Percentiles rank a stretch among this genome's conserved stretches.
Conservation (phyloP, 2,329 filamentous ascomycete genomes). For the Aspergillus pseudonomiae region DNA sequence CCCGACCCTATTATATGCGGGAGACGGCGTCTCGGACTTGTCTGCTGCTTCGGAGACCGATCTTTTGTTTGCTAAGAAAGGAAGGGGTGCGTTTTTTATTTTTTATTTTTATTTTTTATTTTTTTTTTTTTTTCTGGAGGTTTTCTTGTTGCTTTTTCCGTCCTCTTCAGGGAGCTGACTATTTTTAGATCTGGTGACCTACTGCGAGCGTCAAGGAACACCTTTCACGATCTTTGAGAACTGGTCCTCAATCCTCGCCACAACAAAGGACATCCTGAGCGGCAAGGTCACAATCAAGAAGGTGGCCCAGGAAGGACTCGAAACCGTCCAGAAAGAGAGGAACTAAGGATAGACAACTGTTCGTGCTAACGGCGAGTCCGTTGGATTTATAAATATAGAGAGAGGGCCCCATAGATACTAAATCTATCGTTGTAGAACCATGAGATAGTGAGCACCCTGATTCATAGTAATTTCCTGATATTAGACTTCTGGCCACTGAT, state of each 20-base stretch:
- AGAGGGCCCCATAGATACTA: background rate
- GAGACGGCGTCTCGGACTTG: conserved; percentile 90
- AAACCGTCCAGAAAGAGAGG: conserved; percentile 18
- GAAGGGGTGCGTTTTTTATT: conserved; percentile 66
- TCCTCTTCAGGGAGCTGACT: conserved; percentile 15
- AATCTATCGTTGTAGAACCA: background rate
- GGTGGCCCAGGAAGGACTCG: conserved; percentile 59
- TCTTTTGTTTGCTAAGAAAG: conserved; percentile 89
- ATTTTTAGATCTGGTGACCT: conserved; percentile 76
- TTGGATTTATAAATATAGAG: conserved; percentile 10
- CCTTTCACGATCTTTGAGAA: conserved; percentile 87
- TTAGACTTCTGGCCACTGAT: background rate
- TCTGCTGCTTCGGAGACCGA: conserved; percentile 92
- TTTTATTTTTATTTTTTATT: too few species aligned
- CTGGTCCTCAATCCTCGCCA: conserved; percentile 77
- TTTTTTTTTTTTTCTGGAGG: background rate
- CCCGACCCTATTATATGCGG: conserved; percentile 89
- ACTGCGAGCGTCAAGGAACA: conserved; percentile 80
- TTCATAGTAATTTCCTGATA: background rate
- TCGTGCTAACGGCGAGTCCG: background rate
- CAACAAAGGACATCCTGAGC: conserved; percentile 74
- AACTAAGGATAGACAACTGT: background rate
- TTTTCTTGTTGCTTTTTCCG: background rate
- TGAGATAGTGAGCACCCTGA: background rate
- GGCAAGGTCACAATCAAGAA: conserved; percentile 72